Evolutionary conservation across 148 eudicot species (phyloP), one percentile per base, ranked within the genome.

Genomic region (Salicornia ramosissima): DNA sequence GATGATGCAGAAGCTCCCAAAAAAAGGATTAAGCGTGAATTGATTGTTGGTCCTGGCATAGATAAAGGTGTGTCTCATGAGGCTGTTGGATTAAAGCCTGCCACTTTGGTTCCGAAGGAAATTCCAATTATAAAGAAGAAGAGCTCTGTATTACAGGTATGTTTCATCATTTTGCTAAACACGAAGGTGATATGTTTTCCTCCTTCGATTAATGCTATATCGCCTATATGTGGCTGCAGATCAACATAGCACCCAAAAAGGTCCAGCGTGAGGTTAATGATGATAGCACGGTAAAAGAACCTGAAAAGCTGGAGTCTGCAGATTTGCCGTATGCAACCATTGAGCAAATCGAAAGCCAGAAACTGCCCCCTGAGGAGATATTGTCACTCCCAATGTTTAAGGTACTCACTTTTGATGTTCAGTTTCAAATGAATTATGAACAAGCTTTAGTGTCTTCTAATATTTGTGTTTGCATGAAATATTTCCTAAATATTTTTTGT

Each of bases 321-420:
- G 73, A 36, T 46, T 74, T 71, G 61, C 75, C 86, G 70, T 88
- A 65, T 87, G 86, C 90, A 71, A 84, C 92, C 22, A 52, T 63
- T 42, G 96, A 90, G 78, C 91, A 94, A 62, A 77, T 90, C 75
- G 83, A 88, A 74, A 80, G 82, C 50, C 92, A 90, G 70, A 94
- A 81, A 71, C 78, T 90, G 73, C 98, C 98, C 61, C 98, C 97
- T 0, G 97, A 94, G 77, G 98, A 94, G 76, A 84, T 94, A 65
- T 67, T 94, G 46, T 94, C 98, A 31, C 92, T 90, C 75, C 97
- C 98, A 24, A 94, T 84, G 94, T 94, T 94, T 66, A 94, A 94
- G 96, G 96, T 91, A 80, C 19, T 57, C 56, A 49, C 62, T 46
- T 63, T 45, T 56, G n/a, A 28, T 66, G 24, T 39, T 31, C 19